phyloP scores from a whole-genome alignment of 192 early-diverging fungal genomes.

The Podila verticillata region DNA sequence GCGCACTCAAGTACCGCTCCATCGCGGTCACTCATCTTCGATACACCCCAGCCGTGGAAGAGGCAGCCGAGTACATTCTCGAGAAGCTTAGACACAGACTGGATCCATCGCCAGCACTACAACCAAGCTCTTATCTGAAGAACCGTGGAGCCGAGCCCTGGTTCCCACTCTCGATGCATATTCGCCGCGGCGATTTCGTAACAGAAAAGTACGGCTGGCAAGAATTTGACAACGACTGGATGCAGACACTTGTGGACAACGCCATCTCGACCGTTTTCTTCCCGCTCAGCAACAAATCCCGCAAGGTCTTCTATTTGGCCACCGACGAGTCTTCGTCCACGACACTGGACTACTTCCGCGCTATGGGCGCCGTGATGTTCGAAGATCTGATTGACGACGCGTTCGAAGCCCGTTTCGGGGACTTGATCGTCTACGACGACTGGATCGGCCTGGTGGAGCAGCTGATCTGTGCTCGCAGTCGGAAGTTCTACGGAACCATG shows the following conservation, averaged over 20 bases:
- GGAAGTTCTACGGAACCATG: constrained; percentile 17
- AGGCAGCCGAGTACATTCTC: constrained; percentile 18
- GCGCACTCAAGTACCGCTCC: constrained; percentile 9
- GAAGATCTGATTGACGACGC: constrained; percentile 19
- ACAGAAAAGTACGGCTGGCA: constrained; percentile 24
- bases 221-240: constrained; percentile 12
- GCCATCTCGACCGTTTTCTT: no score
- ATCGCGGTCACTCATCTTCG: constrained; percentile 9
- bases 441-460: constrained; percentile 34
- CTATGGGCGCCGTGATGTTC: constrained; percentile 20
- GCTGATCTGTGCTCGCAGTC: constrained; percentile 12
- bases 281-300: background rate
- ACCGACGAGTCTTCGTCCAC: constrained; percentile 9
- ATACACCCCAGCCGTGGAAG: constrained; percentile 15
- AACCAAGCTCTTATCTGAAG: background rate
- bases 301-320: constrained; percentile 7
- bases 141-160: background rate
- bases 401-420: constrained; percentile 13
- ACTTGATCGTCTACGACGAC: constrained; percentile 26
- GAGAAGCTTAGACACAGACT: background rate
- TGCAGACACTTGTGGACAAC: constrained; percentile 13
- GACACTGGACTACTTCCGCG: constrained; percentile 14
- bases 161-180: constrained; percentile 32
- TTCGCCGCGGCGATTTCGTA: constrained; percentile 30
- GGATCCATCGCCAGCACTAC: background rate